Evolutionary conservation across 2,329 filamentous ascomycete species (phyloP).

Genomic region (Trichoderma koningii): DNA sequence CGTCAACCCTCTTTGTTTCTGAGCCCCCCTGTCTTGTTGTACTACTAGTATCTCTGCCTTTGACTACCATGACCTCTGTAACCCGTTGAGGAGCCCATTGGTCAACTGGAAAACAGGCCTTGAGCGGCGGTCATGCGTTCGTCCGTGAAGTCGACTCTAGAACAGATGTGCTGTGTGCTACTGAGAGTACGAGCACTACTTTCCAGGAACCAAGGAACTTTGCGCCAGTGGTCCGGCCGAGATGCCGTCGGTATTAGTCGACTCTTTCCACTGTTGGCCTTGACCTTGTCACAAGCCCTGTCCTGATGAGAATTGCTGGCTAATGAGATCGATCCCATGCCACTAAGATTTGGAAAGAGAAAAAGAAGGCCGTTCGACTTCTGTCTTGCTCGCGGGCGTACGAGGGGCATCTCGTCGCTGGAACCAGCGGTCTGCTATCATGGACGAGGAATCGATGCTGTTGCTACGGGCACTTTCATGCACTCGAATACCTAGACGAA

Average conservation of each 20-base stretch:
- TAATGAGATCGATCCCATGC: constrained; percentile 26
- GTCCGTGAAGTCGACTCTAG: constrained; percentile 49
- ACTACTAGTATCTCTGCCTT: constrained; percentile 11
- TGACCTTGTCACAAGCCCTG: constrained; percentile 22
- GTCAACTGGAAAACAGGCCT: constrained; percentile 40
- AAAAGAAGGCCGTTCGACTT: constrained; percentile 11
- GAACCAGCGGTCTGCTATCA: constrained; percentile 19
- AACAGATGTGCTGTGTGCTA: constrained; percentile 44
- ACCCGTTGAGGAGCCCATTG: constrained; percentile 42
- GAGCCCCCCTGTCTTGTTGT: constrained; percentile 17
- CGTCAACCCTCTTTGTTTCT: constrained; percentile 23
- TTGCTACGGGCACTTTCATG: not conserved
- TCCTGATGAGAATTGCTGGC: constrained; percentile 16
- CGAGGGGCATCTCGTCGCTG: constrained; percentile 4
- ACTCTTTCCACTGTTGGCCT: constrained; percentile 8
- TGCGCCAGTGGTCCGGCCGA: constrained; percentile 45
- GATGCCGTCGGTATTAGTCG: constrained; percentile 35
- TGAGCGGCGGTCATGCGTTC: constrained; percentile 56
- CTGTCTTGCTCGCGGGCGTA: constrained; percentile 7
- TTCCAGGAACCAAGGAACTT: constrained; percentile 44
- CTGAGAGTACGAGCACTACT: not conserved
- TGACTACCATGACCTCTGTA: constrained; percentile 23
- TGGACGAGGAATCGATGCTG: constrained; percentile 3
- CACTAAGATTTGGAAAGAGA: not conserved
- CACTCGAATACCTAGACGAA: constrained; percentile 10